Conservation (phyloP, 129 eudicot genomes). For the Lonicera japonica region DNA sequence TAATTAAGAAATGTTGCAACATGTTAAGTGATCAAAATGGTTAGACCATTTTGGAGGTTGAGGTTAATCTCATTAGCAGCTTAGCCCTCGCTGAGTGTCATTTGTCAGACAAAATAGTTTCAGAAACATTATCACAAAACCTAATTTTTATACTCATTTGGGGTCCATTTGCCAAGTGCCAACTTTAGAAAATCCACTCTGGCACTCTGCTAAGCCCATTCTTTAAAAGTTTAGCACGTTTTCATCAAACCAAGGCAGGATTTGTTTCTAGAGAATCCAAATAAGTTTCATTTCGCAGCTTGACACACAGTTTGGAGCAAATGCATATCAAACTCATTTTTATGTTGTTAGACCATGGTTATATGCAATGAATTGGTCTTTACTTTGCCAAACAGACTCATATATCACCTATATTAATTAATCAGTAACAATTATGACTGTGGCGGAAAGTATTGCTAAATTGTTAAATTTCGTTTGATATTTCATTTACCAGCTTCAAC, state of each 20-base stretch:
- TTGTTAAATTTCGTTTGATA: constrained; percentile 2
- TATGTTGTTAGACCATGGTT: neutral
- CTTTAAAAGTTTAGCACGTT: neutral
- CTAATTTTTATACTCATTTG: too few relatives aligned
- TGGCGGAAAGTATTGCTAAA: neutral
- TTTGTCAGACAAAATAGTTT: too few relatives aligned
- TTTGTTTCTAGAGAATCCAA: neutral
- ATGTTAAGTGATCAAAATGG: too few relatives aligned
- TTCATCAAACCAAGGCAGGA: neutral
- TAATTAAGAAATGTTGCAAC: too few relatives aligned
- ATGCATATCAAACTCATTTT: neutral
- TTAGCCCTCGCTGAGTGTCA: too few relatives aligned
- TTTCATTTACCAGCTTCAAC: constrained; percentile 68
- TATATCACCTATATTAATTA: neutral
- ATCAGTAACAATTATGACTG: neutral
- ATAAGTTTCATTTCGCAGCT: neutral
- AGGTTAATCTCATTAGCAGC: too few relatives aligned
- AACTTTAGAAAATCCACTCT: neutral
- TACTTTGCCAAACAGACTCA: neutral
- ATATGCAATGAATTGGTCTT: neutral
- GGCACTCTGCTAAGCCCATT: neutral
- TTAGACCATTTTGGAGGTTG: too few relatives aligned
- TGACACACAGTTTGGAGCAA: neutral
- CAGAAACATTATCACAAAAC: too few relatives aligned
- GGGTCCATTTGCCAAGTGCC: neutral